Conservation (phyloP, 2,329 filamentous ascomycete genomes). For the Arthrobotrys megalospora region DNA sequence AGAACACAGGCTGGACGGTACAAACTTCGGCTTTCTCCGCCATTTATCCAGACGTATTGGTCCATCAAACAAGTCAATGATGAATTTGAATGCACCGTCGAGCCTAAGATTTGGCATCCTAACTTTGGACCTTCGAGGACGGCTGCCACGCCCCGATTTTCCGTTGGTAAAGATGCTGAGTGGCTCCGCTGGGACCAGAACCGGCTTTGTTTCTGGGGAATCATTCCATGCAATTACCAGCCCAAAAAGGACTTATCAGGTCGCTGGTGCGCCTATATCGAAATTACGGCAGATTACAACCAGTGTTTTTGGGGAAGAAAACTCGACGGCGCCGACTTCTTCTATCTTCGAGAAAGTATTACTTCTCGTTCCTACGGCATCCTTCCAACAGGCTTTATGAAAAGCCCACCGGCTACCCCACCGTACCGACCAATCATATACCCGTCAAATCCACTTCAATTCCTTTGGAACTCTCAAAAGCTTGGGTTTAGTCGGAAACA, state of each 20-base stretch:
- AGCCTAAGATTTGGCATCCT: slow-evolving; percentile 49
- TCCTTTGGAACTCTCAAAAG: slow-evolving; percentile 31
- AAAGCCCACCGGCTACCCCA: neutral
- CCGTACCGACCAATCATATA: neutral
- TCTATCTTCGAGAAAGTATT: slow-evolving; percentile 20
- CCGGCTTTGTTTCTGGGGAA: slow-evolving; percentile 27
- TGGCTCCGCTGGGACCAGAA: slow-evolving; percentile 45
- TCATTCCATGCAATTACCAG: slow-evolving; percentile 7
- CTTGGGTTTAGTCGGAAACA: slow-evolving; percentile 42
- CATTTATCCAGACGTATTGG: slow-evolving; percentile 5
- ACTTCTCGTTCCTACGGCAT: slow-evolving; percentile 24
- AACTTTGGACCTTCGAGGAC: slow-evolving; percentile 18
- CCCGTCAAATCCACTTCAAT: slow-evolving; percentile 7
- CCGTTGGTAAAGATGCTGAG: slow-evolving; percentile 9
- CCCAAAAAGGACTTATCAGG: neutral
- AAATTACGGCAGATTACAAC: slow-evolving; percentile 20
- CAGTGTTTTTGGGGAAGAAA: slow-evolving; percentile 11
- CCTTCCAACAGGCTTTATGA: neutral
- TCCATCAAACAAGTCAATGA: neutral
- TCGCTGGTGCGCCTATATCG: slow-evolving; percentile 9
- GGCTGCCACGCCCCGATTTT: slow-evolving; percentile 10
- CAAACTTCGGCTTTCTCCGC: slow-evolving; percentile 32
- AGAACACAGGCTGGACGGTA: slow-evolving; percentile 1
- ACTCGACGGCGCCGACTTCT: neutral
- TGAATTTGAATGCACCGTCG: slow-evolving; percentile 17